Evolutionary conservation across 192 early-diverging fungal genomes (phyloP), one percentile per base, ranked within the genome.

Genomic region (Coemansia sp.): DNA sequence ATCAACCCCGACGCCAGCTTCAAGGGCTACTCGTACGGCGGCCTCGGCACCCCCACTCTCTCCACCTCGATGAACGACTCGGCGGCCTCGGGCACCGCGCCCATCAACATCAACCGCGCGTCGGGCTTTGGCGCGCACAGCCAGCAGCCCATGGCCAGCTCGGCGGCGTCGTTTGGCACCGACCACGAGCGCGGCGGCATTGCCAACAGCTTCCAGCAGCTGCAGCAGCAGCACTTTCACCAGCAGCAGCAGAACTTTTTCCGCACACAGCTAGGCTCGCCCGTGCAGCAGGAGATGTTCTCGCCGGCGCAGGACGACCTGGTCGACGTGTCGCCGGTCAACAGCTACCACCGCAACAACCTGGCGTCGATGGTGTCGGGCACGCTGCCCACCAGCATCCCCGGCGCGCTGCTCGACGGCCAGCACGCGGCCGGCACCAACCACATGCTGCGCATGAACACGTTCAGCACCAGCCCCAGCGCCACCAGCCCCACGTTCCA

Each of bases 151-250:
- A 13, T 53, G 11, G 50, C 40, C 53, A 58, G 50, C 36, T 55
- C 58, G 4, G 57, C 65, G 19, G 53, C 65, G 20, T 73, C 70
- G 27, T 73, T 73, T 57, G 58, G 58, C 49, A 64, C 61, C 18
- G 70, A 73, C 49, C 62, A 73, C 45, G 70, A 66, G 39, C 70
- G 63, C 58, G 60, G 63, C 37, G 63, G 63, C 26, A 47, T 73
- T 30, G 69, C 64, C 43, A 61, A 47, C 64, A 72, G 60, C 70
- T 70, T 58, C 61, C 67, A 72, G 60, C 75, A 71, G 52, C 65
- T 63, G 22, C 73, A 73, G 39, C 73, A 73, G 56, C 66, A 77
- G 50, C 65, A 77, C 23, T 47, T 46, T 35, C 50, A 53, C 36
- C 53, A 50, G 47, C 57, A 67, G 53, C 58, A 59, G 50, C 68